A percentile compares a stretch with the other conserved stretches of the same genome.
These are phyloP conservation scores for Smittium culicis DNA, from an alignment of 371 early-diverging fungal species.

Conservation along the genomic window DNA sequence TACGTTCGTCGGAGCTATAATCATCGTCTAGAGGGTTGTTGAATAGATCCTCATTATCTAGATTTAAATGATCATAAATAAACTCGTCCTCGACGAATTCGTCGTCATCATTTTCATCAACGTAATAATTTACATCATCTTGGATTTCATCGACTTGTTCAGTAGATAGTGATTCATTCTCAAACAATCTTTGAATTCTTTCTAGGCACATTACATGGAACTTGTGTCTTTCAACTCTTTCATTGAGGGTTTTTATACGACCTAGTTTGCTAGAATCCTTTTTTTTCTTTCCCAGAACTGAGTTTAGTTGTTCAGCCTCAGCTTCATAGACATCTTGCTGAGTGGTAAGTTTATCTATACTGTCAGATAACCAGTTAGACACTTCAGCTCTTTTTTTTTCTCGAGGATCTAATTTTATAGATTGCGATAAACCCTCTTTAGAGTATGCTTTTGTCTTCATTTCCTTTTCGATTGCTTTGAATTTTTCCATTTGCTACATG, in stretches of 20 bases:
- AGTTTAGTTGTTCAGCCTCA: slow-evolving; percentile 66
- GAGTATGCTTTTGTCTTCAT: slow-evolving; percentile 97
- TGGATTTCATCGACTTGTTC: slow-evolving; percentile 56
- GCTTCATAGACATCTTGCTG: slow-evolving; percentile 84
- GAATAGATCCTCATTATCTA: slow-evolving; percentile 76
- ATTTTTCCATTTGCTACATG: slow-evolving; percentile 82
- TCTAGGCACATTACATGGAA: slow-evolving; percentile 79
- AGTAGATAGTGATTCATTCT: slow-evolving; percentile 74
- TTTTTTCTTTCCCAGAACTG: slow-evolving; percentile 51
- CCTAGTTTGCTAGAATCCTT: slow-evolving; percentile 59
- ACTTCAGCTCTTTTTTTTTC: slow-evolving; percentile 76
- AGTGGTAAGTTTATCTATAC: slow-evolving; percentile 64
- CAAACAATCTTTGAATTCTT: slow-evolving; percentile 72
- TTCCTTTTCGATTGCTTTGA: slow-evolving; percentile 93
- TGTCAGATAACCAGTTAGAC: slow-evolving; percentile 62
- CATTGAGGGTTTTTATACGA: slow-evolving; percentile 48
- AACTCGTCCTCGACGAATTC: slow-evolving; percentile 84
- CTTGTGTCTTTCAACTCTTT: slow-evolving; percentile 70
- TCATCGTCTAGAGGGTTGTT: slow-evolving; percentile 31
- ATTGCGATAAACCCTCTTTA: slow-evolving; percentile 75
- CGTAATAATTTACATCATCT: slow-evolving; percentile 81
- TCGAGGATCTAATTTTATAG: slow-evolving; percentile 76
- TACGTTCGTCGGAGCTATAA: not conserved
- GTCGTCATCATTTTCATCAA: slow-evolving; percentile 72
- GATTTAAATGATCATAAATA: slow-evolving; percentile 81